A percentile compares a stretch with the other conserved stretches of the same genome.
Conservation (phyloP, 2,329 filamentous ascomycete genomes). For the Zymoseptoria crescenta region DNA sequence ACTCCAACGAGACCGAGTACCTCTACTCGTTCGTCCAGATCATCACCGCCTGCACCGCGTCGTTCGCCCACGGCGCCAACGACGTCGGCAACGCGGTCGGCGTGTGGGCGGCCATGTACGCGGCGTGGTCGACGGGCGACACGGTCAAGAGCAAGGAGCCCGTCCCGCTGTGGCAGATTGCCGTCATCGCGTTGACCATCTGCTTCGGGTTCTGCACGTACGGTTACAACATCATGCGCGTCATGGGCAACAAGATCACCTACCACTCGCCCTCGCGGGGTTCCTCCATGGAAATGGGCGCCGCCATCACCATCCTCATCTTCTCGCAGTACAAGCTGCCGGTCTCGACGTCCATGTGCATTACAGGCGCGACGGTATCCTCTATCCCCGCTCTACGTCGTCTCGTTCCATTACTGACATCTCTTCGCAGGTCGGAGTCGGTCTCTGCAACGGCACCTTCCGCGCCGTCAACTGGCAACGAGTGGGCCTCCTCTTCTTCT, state of each 20-base stretch:
- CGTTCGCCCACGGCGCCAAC: conserved; percentile 64
- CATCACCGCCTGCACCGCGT: conserved; percentile 62
- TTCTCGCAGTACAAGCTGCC: conserved; percentile 56
- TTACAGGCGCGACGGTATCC: conserved; percentile 54
- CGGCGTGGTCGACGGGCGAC: conserved; percentile 48
- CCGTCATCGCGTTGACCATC: conserved; percentile 52
- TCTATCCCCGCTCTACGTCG: too few species aligned
- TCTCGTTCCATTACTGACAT: too few species aligned
- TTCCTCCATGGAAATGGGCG: conserved; percentile 54
- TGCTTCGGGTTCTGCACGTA: conserved; percentile 54
- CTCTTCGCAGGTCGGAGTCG: conserved; percentile 54
- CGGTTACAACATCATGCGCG: conserved; percentile 57
- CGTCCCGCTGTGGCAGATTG: conserved; percentile 70
- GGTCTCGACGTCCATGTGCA: conserved; percentile 59
- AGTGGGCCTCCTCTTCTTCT: conserved; percentile 52
- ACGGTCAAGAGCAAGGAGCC: conserved; percentile 50
- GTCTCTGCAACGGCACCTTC: conserved; percentile 52
- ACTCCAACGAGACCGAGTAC: conserved; percentile 55
- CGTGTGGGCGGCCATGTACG: conserved; percentile 55
- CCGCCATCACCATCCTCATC: conserved; percentile 55
- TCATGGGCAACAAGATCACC: conserved; percentile 54
- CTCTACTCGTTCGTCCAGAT: conserved; percentile 60
- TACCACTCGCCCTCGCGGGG: conserved; percentile 52
- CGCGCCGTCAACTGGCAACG: conserved; percentile 57
- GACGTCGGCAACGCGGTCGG: conserved; percentile 58